Evolutionary conservation across 2,329 filamentous ascomycete species (phyloP), one percentile per base, ranked within the genome.

Genomic region (Sphaerostilbella broomeana): DNA sequence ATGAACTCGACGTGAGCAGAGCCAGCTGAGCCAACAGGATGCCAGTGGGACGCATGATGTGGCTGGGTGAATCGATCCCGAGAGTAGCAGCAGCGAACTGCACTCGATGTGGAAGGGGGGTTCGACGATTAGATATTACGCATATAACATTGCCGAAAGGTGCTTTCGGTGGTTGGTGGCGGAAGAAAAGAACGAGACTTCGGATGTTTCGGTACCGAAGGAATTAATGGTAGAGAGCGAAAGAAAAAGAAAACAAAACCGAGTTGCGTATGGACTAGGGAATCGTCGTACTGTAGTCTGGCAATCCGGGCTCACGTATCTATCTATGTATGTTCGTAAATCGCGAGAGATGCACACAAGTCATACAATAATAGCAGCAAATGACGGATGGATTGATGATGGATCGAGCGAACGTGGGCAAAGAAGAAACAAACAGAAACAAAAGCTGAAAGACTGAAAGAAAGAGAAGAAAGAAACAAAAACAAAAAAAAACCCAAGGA

Each of bases 11-110:
- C 39, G 64, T 59, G 60, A 67, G 73, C 53, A 75, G 52, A 49
- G 68, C 63, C 53, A 77, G 54, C 51, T 68, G 67, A 43, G 69
- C 51, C 29, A 74, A 48, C 43, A 64, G 36, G 29, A 55, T 45
- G 38, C 53, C 47, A 16, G 25, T 27, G 35, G 61, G 51, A 47
- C 61, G 62, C 70, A 74, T 74, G 45, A 48, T 60, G 58, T 35
- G 31, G 38, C 11, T 26, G 32, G n/a, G 8, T 13, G 5, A 16
- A 22, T 29, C 10, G 20, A 15, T 8, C 2, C 18, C 12, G 20
- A 20, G 3, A 13, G 8, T 1, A 20, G 33, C 6, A 33, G 16
- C 29, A 20, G 17, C 20, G n/a, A 15, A 27, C 31, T n/a, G 21
- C 15, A 35, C 18, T 27, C 9, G 30, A 28, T 19, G 25, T 16